phyloP scores from a whole-genome alignment of 2,329 filamentous ascomycete genomes.

The Cephalotrichum gorgonifer region DNA sequence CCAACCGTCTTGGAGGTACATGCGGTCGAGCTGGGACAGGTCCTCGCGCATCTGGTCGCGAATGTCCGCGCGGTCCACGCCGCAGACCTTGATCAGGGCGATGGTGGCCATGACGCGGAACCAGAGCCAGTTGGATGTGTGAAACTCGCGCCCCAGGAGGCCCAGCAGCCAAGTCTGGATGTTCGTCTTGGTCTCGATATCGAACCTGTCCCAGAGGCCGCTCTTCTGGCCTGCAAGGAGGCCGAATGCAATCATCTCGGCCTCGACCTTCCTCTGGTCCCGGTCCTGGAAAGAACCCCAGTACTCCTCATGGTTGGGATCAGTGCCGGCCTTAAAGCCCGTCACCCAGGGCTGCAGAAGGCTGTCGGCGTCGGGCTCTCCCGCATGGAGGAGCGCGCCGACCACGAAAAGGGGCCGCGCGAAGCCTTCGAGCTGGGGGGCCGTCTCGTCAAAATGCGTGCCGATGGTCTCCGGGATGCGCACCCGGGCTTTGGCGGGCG shows the following conservation, averaged over 20 bases:
- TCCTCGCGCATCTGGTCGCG: constrained; percentile 27
- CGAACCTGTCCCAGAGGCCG: constrained; percentile 22
- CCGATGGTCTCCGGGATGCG: constrained; percentile 24
- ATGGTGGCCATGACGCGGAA: constrained; percentile 40
- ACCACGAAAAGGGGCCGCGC: constrained; percentile 27
- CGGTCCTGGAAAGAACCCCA: constrained; percentile 34
- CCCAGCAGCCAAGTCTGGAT: constrained; percentile 28
- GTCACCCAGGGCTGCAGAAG: constrained; percentile 16
- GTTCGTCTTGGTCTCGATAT: constrained; percentile 18
- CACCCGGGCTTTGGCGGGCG: constrained; percentile 21
- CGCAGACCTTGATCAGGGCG: constrained; percentile 29
- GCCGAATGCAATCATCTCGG: constrained; percentile 38
- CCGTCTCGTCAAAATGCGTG: constrained; percentile 30
- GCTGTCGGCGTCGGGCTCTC: neutral
- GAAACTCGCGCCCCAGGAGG: constrained; percentile 33
- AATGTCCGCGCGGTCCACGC: constrained; percentile 21
- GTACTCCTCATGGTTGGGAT: constrained; percentile 25
- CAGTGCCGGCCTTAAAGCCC: constrained; percentile 19
- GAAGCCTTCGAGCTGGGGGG: constrained; percentile 35
- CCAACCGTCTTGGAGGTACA: constrained; percentile 35
- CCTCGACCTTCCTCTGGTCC: constrained; percentile 45
- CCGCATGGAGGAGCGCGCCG: constrained; percentile 27
- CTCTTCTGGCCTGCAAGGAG: constrained; percentile 27
- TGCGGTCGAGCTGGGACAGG: constrained; percentile 30
- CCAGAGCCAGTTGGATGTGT: constrained; percentile 40